Conservation (phyloP, 306 rosid genomes). For the Dalbergia oliveri region DNA sequence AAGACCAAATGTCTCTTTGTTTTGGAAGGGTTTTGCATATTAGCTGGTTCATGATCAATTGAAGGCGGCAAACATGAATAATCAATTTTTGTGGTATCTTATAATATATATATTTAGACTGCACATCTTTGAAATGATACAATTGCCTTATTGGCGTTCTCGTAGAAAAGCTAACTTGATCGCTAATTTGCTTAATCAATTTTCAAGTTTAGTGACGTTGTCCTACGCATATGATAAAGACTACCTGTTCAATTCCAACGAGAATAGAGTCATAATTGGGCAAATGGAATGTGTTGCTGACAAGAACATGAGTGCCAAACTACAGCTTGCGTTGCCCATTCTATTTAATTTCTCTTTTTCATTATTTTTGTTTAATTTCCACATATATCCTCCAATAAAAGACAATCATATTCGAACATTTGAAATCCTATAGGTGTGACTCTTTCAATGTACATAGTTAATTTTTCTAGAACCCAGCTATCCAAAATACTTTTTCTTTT, state of each 20-base stretch:
- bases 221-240: slow-evolving; percentile 38
- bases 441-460: neutral
- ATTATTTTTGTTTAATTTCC: too few relatives aligned
- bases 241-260: slow-evolving; percentile 1
- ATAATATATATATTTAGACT: slow-evolving; percentile 23
- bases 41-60: slow-evolving; percentile 56
- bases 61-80: slow-evolving; percentile 48
- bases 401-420: too few relatives aligned
- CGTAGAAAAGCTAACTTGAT: too few relatives aligned
- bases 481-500: neutral
- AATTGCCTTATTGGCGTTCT: slow-evolving; percentile 10
- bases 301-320: slow-evolving; percentile 66
- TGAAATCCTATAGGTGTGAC: neutral
- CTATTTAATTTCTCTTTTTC: slow-evolving; percentile 14
- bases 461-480: slow-evolving; percentile 22
- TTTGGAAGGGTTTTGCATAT: slow-evolving; percentile 46
- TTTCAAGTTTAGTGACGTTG: slow-evolving; percentile 40
- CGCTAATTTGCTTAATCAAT: neutral
- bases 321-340: slow-evolving; percentile 43
- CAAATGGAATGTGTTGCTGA: slow-evolving; percentile 52
- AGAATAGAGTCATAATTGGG: slow-evolving; percentile 37
- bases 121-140: slow-evolving; percentile 22
- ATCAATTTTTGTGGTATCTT: slow-evolving; percentile 12
- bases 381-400: too few relatives aligned
- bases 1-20: slow-evolving; percentile 64